Evolutionary conservation across 257 asterid genomes (phyloP), one percentile per base, ranked within the genome.

Genomic region (Primulina huaijiensis): DNA sequence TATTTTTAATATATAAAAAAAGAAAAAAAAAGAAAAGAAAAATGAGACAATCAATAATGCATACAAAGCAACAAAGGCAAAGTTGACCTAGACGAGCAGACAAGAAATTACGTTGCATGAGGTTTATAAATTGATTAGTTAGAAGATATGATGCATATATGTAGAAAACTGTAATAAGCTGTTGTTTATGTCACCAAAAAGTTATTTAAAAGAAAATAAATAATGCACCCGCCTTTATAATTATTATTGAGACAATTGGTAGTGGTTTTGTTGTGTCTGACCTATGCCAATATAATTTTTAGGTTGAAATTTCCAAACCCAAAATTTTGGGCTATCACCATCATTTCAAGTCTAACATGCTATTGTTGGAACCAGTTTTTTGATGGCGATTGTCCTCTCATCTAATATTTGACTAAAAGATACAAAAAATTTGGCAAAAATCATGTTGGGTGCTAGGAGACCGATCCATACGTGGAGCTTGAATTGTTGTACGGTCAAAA

Each of bases 191-290:
- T 46, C 69, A 68, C 33, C 72, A 9, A 35, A 61, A 65, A 56
- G 21, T 3, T 1, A 46, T 40, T 43, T 43, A 71, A 3, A 57
- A 7, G 7, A n/a, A 5, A 56, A 60, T 4, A 46, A 52, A 31
- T 38, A 31, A 70, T 25, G 57, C 58, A 73, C 38, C 68, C 67
- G 64, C 64, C 56, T 30, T 52, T 9, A 19, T 43, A 30, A 56
- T 62, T 67, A 56, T 62, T 67, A 71, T 71, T 52, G 68, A 66
- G 80, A 76, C 80, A 76, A 77, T 80, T 68, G 77, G 80, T 80
- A 77, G 84, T 86, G 93, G 93, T 82, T 89, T 84, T 74, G 89
- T 86, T 84, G 71, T 56, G 77, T 81, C 80, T 85, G 72, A 81
- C 84, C 72, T 80, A 84, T 85, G 87, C 86, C 83, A 88, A 85